Base-by-base conservation (phyloP, 2,329 filamentous ascomycete genomes). In the Fusarium concolor region DNA sequence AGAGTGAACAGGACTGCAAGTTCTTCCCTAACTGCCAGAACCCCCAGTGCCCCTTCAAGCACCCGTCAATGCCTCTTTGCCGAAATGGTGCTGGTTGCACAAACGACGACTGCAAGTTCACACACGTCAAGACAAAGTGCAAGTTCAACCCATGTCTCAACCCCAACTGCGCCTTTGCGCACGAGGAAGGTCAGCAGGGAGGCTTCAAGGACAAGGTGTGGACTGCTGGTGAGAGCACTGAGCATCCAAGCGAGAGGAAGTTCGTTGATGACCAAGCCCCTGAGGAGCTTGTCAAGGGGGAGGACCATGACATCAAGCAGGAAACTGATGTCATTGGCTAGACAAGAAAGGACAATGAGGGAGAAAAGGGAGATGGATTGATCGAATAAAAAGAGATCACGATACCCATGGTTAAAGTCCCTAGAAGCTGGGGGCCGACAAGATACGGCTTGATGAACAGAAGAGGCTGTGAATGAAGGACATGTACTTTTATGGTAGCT, bases 21-120 rank as follows among this genome's bases (percentile, higher is more conserved):
- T 97, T 94, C 84, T 97, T 89, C 79, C 93, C 94, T 60, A 93
- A 96, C 81, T 97, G 94, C 84, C 91, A 93, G 49, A 97, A 98
- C 78, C 87, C 90, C 10, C 86, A 88, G 71, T 99, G 96, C 77
- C 88, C 92, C 2, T 99, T 97, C 84, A 91, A 90, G 78, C 96
- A 99, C 77, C 94, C 94, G 1, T 87, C 86, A 28, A 93, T 93
- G 87, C 93, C 93, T 9, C 85, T 93, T 24, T 99, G 96, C 83
- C 90, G 93, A 61, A 97, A 97, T 76, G 96, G 96, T 28, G 92
- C 91, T 46, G 93, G 95, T 76, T 99, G 96, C 84, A 90, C 90
- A 35, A 89, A 88, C 6, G 82, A 89, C 14, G 89, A 89, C 63
- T 99, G 96, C 87, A 94, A 93, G 72, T 99, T 97, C 77, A 94